Base-by-base conservation (phyloP, 176 grass and related monocot species). In the Hordeum marinum region DNA sequence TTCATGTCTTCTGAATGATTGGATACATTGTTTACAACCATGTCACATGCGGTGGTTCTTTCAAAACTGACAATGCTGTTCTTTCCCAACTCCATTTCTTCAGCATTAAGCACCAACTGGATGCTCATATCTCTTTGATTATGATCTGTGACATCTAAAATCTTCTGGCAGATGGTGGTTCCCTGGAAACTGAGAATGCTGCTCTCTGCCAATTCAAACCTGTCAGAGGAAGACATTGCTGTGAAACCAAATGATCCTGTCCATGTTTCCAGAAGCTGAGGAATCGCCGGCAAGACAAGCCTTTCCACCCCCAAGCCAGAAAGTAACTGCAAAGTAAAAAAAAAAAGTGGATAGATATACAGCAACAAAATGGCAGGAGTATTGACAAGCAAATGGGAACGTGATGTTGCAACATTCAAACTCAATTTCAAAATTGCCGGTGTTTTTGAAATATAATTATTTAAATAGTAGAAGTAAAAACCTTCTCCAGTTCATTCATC, bases 401-500 rank as follows among this genome's bases (percentile, higher is more conserved):
- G 0, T 60, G 27, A 62, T 59, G 8, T 54, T 54, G 21, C 18
- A 80, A 64, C 8, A 64, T 57, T 26, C 45, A 64, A 61, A 67
- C 39, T 36, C 34, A 48, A 84, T 70, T 70, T 57, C 4, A 29
- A 4, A 14, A 27, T 10, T 29, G 40, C 54, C 6, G 5, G 72
- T 82, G 11, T 36, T 48, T 43, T 27, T 62, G 15, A 83, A 74
- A 85, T 64, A 72, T 21, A 57, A 7, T 52, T 40, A 87, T 85
- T 54, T 63, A 77, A 75, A 54, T 20, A 32, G 50, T 37, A 64
- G 25, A 57, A 21, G 54, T 57, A 21, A 57, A 57, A 85, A 93
- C 94, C 89, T 96, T 90, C 76, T 96, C 94, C 40, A 93, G 60
- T 83, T 87, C 88, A 72, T 79, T 89, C 29, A 96, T 82, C 36